These are phyloP conservation scores for Nigrospora sphaerica DNA, from an alignment of 2,329 filamentous ascomycete genomes.

Conservation along the genomic window DNA sequence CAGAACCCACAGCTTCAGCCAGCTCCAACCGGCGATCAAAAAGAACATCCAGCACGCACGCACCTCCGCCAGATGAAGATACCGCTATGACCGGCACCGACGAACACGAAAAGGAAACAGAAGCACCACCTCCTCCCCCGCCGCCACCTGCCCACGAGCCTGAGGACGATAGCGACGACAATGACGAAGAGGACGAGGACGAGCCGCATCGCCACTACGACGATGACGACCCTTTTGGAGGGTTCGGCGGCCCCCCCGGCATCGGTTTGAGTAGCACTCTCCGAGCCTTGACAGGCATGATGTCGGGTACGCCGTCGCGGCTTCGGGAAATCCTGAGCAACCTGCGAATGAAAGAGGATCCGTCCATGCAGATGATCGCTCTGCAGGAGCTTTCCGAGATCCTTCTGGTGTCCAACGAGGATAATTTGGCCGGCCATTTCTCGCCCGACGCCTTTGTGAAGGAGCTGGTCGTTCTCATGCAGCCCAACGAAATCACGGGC, in stretches of 20 bases:
- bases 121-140: slow-evolving; percentile 34
- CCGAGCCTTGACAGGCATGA: slow-evolving; percentile 83
- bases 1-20: slow-evolving; percentile 28
- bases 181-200: slow-evolving; percentile 44
- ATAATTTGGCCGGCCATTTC: slow-evolving; percentile 92
- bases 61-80: slow-evolving; percentile 48
- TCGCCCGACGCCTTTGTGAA: slow-evolving; percentile 92
- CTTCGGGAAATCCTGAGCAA: slow-evolving; percentile 71
- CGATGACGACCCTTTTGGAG: slow-evolving; percentile 56
- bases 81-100: slow-evolving; percentile 65
- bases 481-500: slow-evolving; percentile 70
- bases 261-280: slow-evolving; percentile 72
- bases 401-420: slow-evolving; percentile 89
- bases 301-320: slow-evolving; percentile 74
- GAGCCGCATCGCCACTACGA: slow-evolving; percentile 54
- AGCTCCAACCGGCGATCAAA: slow-evolving; percentile 40
- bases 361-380: slow-evolving; percentile 82
- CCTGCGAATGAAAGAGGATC: slow-evolving; percentile 76
- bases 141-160: slow-evolving; percentile 32
- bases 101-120: slow-evolving; percentile 37
- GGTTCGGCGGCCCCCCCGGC: slow-evolving; percentile 60
- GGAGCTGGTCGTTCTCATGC: slow-evolving; percentile 87
- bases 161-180: slow-evolving; percentile 31
- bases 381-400: slow-evolving; percentile 91
- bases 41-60: slow-evolving; percentile 40